phyloP scores from a whole-genome alignment of 495 filamentous ascomycete species.

The Daldinia caldariorum region DNA sequence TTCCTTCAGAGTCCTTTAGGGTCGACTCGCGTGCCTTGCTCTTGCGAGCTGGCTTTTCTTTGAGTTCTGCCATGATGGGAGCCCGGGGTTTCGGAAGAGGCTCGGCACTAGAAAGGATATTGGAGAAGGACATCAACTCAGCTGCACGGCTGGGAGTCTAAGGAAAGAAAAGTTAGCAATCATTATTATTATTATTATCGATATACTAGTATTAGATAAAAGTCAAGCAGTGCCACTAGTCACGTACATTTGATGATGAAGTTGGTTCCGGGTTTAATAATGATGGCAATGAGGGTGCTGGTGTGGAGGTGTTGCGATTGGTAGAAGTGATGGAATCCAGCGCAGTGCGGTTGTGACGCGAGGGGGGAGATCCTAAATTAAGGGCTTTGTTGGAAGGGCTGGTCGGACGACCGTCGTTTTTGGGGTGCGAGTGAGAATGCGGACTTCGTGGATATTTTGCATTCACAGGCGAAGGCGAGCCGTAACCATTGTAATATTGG shows the following conservation, averaged over 20 bases:
- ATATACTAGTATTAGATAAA: neutral
- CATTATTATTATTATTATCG: slow-evolving; percentile 8
- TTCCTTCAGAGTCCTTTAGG: slow-evolving; percentile 51
- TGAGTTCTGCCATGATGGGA: slow-evolving; percentile 49
- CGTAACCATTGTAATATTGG: slow-evolving; percentile 65
- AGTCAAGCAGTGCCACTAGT: neutral
- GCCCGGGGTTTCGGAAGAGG: slow-evolving; percentile 61
- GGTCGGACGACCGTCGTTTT: slow-evolving; percentile 62
- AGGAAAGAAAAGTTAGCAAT: slow-evolving; percentile 30
- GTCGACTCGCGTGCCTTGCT: slow-evolving; percentile 57
- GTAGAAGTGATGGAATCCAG: slow-evolving; percentile 54
- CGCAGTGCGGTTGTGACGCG: slow-evolving; percentile 52
- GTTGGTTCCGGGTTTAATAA: slow-evolving; percentile 59
- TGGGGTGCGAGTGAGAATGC: slow-evolving; percentile 63
- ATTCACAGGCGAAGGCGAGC: slow-evolving; percentile 67
- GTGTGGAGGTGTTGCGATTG: slow-evolving; percentile 57
- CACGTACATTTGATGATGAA: slow-evolving; percentile 53
- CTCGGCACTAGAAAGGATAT: slow-evolving; percentile 83
- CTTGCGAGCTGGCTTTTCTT: slow-evolving; percentile 50
- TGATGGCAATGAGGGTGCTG: slow-evolving; percentile 52
- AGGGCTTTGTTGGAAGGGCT: slow-evolving; percentile 61
- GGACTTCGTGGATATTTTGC: slow-evolving; percentile 66
- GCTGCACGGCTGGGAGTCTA: slow-evolving; percentile 73
- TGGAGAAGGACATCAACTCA: slow-evolving; percentile 91
- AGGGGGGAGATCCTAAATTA: slow-evolving; percentile 61